Conservation (phyloP, 2,329 filamentous ascomycete genomes). For the Aureobasidium sp. region DNA sequence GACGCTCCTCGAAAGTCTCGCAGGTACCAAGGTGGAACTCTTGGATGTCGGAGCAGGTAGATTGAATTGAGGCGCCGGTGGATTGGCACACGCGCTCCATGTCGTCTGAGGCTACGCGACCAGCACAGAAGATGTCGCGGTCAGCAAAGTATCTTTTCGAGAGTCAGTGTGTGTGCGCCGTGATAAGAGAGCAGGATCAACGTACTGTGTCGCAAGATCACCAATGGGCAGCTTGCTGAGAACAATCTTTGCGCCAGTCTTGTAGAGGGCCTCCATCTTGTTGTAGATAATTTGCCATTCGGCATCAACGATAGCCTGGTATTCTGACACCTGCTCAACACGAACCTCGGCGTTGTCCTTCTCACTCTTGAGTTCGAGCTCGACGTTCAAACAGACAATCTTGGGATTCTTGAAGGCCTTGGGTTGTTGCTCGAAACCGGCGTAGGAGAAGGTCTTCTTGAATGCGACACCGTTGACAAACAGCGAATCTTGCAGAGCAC, state of each 20-base stretch:
- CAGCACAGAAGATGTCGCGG: constrained; percentile 95
- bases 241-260: constrained; percentile 94
- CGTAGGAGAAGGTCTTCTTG: constrained; percentile 99
- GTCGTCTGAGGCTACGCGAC: constrained; percentile 82
- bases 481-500: constrained; percentile 88
- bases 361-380: constrained; percentile 96
- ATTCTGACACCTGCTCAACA: constrained; percentile 96
- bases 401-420: constrained; percentile 92
- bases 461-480: constrained; percentile 98
- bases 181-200: neutral
- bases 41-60: constrained; percentile 92
- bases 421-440: constrained; percentile 97
- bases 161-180: neutral
- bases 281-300: constrained; percentile 99
- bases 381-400: constrained; percentile 95
- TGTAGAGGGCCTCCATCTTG: constrained; percentile 91
- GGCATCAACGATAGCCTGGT: constrained; percentile 97
- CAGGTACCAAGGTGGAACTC: constrained; percentile 85
- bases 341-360: constrained; percentile 99
- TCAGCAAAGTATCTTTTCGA: constrained; percentile 74
- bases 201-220: constrained; percentile 83
- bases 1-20: constrained; percentile 84
- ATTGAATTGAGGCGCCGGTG: constrained; percentile 85
- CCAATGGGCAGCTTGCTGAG: constrained; percentile 96
- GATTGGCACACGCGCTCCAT: constrained; percentile 95